Evolutionary conservation across 495 filamentous ascomycete species (phyloP).

Genomic region (Penicillium riverlandense): DNA sequence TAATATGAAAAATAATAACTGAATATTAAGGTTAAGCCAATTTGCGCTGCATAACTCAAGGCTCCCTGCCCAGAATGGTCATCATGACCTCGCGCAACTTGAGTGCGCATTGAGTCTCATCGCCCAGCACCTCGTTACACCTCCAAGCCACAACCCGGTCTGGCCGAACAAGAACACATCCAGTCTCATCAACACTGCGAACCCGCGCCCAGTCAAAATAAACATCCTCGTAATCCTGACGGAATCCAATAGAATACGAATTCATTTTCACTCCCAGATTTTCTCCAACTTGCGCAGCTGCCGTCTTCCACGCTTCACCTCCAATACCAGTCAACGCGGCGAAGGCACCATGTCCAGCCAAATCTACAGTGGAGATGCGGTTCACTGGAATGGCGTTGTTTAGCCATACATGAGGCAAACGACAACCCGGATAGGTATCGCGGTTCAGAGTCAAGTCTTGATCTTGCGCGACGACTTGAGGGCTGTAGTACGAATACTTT

Average conservation of each 20-base stretch:
- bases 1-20: too few relatives aligned
- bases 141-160: constrained; percentile 43
- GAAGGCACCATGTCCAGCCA: constrained; percentile 45
- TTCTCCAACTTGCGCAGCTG: constrained; percentile 22
- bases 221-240: constrained; percentile 44
- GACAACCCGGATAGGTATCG: constrained; percentile 42
- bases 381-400: constrained; percentile 32
- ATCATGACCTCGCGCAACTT: constrained; percentile 10
- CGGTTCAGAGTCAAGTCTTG: constrained; percentile 11
- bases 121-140: constrained; percentile 3
- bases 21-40: too few relatives aligned
- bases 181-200: constrained; percentile 43
- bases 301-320: constrained; percentile 41
- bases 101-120: constrained; percentile 2
- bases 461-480: constrained; percentile 22
- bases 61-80: constrained; percentile 7
- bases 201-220: constrained; percentile 43
- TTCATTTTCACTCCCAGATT: constrained; percentile 31
- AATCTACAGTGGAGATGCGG: constrained; percentile 42
- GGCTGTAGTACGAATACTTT: constrained; percentile 14
- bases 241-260: constrained; percentile 38
- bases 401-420: constrained; percentile 49
- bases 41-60: too few relatives aligned
- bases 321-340: constrained; percentile 42
- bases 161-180: constrained; percentile 41